Conservation (phyloP, 2,329 filamentous ascomycete genomes). For the Dactylellina leptospora region DNA sequence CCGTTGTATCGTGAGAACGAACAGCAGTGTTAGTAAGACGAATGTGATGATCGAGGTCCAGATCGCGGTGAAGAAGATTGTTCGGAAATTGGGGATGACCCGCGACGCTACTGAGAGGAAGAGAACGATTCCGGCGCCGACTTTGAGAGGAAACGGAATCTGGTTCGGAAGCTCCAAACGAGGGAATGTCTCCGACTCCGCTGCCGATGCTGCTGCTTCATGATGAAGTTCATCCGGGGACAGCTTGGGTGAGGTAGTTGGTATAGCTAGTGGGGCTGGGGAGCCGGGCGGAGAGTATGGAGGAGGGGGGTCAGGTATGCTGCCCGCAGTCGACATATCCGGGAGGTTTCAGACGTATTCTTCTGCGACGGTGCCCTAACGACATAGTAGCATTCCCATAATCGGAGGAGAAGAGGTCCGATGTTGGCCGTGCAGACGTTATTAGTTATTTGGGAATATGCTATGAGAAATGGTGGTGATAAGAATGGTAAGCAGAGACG, state of each 20-base stretch:
- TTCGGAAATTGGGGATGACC: slow-evolving; percentile 49
- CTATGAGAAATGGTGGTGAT: no score
- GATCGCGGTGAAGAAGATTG: slow-evolving; percentile 50
- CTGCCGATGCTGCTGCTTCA: slow-evolving; percentile 10
- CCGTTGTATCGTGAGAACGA: slow-evolving; percentile 23
- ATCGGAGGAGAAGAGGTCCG: background rate
- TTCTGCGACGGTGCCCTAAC: slow-evolving; percentile 26
- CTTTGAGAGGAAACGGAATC: slow-evolving; percentile 46
- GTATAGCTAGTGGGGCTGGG: slow-evolving; percentile 22
- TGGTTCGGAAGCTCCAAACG: slow-evolving; percentile 40
- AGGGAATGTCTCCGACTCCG: slow-evolving; percentile 24
- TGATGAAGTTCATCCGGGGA: slow-evolving; percentile 11
- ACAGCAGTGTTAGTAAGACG: slow-evolving; percentile 12
- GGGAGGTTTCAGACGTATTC: slow-evolving; percentile 42
- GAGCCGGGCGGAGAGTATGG: slow-evolving; percentile 49
- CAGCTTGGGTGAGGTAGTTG: slow-evolving; percentile 11
- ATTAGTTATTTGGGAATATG: no score
- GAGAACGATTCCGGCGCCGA: slow-evolving; percentile 47
- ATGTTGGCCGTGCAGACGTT: no score
- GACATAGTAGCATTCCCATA: slow-evolving; percentile 51
- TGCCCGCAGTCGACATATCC: slow-evolving; percentile 53
- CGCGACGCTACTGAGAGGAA: slow-evolving; percentile 50
- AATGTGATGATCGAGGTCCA: slow-evolving; percentile 51
- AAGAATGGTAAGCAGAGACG: no score
- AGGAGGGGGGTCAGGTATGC: slow-evolving; percentile 52